Evolutionary conservation across 2,329 filamentous ascomycete genomes (phyloP).

Genomic region (Neofusicoccum ribis): DNA sequence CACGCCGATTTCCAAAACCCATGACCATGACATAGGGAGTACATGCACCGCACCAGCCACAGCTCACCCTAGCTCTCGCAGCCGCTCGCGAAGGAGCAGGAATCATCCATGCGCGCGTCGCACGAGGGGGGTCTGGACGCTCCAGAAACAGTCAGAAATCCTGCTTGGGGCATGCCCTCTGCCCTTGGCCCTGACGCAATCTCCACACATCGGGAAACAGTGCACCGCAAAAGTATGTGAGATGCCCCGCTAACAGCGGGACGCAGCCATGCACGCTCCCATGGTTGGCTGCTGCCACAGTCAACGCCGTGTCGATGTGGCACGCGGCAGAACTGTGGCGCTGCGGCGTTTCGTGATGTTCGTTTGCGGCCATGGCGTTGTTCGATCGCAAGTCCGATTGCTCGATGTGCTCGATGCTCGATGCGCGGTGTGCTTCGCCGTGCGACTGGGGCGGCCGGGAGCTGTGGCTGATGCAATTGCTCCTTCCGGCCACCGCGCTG

Average conservation of each 20-base stretch:
- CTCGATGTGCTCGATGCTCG: too few species aligned
- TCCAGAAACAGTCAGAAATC: constrained; percentile 2
- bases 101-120: constrained; percentile 7
- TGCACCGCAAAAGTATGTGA: too few species aligned
- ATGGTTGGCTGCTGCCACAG: too few species aligned
- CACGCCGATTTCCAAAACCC: not conserved
- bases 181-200: constrained; percentile 2
- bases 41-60: constrained; percentile 1
- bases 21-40: constrained; percentile 4
- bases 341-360: not conserved
- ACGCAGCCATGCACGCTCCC: too few species aligned
- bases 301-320: too few species aligned
- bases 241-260: not conserved
- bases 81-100: not conserved
- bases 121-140: not conserved
- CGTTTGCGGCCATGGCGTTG: not conserved
- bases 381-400: not conserved
- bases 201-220: not conserved
- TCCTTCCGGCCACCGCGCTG: not conserved
- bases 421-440: too few species aligned
- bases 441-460: not conserved
- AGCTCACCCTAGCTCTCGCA: not conserved
- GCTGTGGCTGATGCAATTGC: not conserved
- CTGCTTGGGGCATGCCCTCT: not conserved
- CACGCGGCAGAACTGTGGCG: too few species aligned